These are phyloP conservation scores for Fraxinus angustifolia DNA, from an alignment of 305 asterid genomes.

Conservation along the genomic window DNA sequence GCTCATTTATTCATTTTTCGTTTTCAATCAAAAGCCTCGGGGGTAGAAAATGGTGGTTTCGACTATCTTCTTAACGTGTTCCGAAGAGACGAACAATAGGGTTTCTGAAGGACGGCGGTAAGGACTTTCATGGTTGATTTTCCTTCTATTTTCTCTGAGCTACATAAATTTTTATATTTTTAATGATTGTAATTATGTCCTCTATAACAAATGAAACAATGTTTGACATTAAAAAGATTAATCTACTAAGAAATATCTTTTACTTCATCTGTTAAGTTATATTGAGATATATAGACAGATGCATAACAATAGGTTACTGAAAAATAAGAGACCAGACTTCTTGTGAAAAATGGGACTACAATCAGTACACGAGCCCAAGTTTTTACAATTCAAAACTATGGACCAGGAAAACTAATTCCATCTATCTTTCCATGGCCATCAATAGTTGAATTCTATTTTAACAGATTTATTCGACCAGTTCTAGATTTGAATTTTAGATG, in stretches of 20 bases:
- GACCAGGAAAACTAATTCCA: neutral
- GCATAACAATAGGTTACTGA: neutral
- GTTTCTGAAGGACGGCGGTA: neutral
- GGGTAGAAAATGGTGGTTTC: neutral
- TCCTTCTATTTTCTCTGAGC: neutral
- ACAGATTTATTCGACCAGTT: neutral
- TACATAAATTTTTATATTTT: neutral
- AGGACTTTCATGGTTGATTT: neutral
- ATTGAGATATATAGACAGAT: neutral
- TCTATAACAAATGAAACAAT: neutral
- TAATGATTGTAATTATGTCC: neutral
- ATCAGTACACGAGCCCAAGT: neutral
- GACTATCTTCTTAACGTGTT: neutral
- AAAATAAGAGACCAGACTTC: neutral
- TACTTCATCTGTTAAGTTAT: neutral
- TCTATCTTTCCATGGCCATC: neutral
- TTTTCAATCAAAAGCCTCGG: neutral
- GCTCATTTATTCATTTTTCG: neutral
- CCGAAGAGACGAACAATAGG: neutral
- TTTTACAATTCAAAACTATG: conserved; percentile 3
- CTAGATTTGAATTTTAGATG: conserved; percentile 12
- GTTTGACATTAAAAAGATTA: neutral
- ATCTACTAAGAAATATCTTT: neutral
- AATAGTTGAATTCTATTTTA: neutral
- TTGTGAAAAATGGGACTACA: neutral